phyloP scores from a whole-genome alignment of 1,139 yeast species.

The Suhomyces coccinellae region DNA sequence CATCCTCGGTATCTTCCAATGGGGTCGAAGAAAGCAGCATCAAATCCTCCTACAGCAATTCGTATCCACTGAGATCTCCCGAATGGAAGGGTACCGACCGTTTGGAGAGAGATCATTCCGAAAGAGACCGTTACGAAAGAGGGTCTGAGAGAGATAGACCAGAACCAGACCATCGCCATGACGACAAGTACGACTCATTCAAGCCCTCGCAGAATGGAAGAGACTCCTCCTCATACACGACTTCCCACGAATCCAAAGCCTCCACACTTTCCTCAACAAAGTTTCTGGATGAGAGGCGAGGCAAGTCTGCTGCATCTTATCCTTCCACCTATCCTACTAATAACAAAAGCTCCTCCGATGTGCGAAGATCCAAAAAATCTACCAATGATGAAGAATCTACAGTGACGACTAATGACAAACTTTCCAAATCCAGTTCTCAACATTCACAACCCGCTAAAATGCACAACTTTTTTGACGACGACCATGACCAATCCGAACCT shows the following conservation, averaged over 20 bases:
- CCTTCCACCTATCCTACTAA: constrained; percentile 5
- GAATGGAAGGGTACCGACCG: constrained; percentile 9
- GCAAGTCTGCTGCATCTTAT: constrained; percentile 7
- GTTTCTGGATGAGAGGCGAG: constrained; percentile 13
- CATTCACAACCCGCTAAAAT: constrained; percentile 13
- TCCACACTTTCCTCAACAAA: constrained; percentile 9
- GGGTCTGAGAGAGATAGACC: background rate
- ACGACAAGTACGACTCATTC: constrained; percentile 6
- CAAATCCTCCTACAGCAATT: constrained; percentile 9
- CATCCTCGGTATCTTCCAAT: constrained; percentile 11
- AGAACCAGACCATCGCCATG: background rate
- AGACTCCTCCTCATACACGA: background rate
- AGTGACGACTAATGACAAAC: constrained; percentile 7
- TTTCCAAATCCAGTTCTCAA: background rate
- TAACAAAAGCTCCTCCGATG: constrained; percentile 1
- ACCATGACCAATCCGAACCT: constrained; percentile 6
- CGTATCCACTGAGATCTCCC: constrained; percentile 8
- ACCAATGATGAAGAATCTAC: background rate
- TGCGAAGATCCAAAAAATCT: constrained; percentile 2
- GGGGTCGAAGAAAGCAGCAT: constrained; percentile 12
- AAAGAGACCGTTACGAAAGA: constrained; percentile 1
- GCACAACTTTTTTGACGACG: constrained; percentile 19
- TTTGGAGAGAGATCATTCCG: background rate
- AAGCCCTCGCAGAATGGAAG: constrained; percentile 1
- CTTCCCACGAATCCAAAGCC: constrained; percentile 1